Base-by-base conservation (phyloP, 2,329 filamentous ascomycete species). In the Diaporthe citrichinensis region DNA sequence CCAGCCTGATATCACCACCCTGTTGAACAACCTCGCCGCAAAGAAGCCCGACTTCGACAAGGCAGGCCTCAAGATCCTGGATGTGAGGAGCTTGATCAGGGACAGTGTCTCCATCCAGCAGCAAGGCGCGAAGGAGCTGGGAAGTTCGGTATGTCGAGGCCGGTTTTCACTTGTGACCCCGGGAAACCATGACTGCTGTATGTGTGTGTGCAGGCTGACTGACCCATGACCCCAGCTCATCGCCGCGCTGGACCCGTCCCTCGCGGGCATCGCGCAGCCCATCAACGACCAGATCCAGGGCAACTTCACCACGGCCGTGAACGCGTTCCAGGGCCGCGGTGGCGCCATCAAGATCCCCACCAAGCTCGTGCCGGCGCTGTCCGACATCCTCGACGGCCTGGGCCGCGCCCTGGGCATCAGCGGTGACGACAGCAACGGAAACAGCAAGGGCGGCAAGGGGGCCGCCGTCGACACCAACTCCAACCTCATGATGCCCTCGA, bases 201-300 rank as follows among this genome's bases (percentile, higher is more conserved):
- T 23, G 44, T 3, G 10, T 23, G 44, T 3, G 10, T 17, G 34
- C 58, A 61, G 4, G 36, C 31, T 8, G 25, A 25, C 71, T 51
- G 34, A 72, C 31, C 7, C 2, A 23, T 17, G 3, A 31, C 1
- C 4, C 8, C 28, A 74, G 72, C 72, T 74, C 39, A 68, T 74
- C 39, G 39, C 46, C 31, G 49, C 65, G 15, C 62, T 74, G 25
- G 72, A 74, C 51, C 72, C 72, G 10, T 17, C 41, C 23, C 51
- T 74, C 1, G 44, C 46, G 15, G 72, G 72, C 8, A 74, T 74
- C 39, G 72, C 72, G 23, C 28, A 39, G 53, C 72, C 72, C 28
- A 68, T 74, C 61, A 74, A 74, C 41, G 72, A 74, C 41, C 61
- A 74, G 51, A 74, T 74, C 51, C 72, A 74, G 53, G 72, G 72